Base-by-base conservation (phyloP, 352 stramenopile genomes). In the Phytophthora agathidicida region DNA sequence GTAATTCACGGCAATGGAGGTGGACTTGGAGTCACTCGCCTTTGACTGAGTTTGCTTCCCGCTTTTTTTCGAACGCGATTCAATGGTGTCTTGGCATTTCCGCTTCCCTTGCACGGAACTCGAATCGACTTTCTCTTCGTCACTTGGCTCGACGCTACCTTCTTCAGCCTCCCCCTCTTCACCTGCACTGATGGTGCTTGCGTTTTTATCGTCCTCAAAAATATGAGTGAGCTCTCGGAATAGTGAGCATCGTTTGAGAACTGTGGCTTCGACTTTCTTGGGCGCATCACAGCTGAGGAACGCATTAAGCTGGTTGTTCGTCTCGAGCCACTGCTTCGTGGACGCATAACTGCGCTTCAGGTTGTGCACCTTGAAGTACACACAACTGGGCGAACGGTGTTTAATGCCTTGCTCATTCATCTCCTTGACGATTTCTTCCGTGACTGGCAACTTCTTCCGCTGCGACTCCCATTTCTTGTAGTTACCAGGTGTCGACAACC, bases 321-420 rank as follows among this genome's bases (percentile, higher is more conserved):
- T 16, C 9, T 30, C 9, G 1, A 46, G 47, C 24, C 36, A 55
- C 24, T 28, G 17, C 10, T n/a, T 55, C 26, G 20, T 17, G 7
- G 9, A 6, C 16, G 17, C 26, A 19, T 45, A 55, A 2, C 30
- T 20, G 14, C 17, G 32, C 8, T 55, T 28, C 33, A 55, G 28
- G 22, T 45, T 36, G 17, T 31, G 13, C 2, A 55, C 24, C 33
- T 37, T 55, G n/a, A 36, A 26, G 35, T 55, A 55, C 3, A 55
- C 3, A 55, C 23, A 23, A 10, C 5, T 17, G 5, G 20, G 14
- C 13, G 46, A 20, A 9, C 46, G 46, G 17, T 55, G 23, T 0
- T 14, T 17, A 8, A 55, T 45, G 2, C 47, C 47, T 9, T 28
- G 16, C 1, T 8, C 24, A 17, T 46, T 13, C 32, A 46, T 42